phyloP scores from a whole-genome alignment of 2,329 filamentous ascomycete genomes.

The Phialemoniopsis sp. region DNA sequence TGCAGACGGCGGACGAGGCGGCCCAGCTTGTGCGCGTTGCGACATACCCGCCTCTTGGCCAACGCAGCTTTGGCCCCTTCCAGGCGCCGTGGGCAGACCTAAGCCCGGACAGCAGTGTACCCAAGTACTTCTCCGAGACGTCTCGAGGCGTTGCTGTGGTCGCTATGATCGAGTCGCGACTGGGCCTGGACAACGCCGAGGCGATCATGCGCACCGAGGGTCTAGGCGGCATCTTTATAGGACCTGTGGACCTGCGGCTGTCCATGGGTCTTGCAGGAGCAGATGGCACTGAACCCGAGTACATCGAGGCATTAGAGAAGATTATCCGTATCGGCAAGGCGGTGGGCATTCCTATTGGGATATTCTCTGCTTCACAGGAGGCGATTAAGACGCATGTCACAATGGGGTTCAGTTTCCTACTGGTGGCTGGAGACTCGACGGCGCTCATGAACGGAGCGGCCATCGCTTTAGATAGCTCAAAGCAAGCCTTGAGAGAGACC shows the following conservation, averaged over 20 bases:
- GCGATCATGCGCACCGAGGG: conserved; percentile 33
- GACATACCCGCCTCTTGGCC: conserved; percentile 14
- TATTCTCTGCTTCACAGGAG: not conserved
- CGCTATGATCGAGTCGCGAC: conserved; percentile 31
- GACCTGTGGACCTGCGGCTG: conserved; percentile 25
- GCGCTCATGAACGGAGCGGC: not conserved
- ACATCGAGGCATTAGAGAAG: not conserved
- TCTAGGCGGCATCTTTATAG: conserved; percentile 33
- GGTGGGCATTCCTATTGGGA: not conserved
- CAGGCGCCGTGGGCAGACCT: conserved; percentile 20
- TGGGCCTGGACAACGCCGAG: conserved; percentile 34
- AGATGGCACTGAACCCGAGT: not conserved
- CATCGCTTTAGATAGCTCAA: not conserved
- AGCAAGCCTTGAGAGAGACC: not conserved
- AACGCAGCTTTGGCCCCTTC: conserved; percentile 23
- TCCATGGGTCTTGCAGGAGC: conserved; percentile 20
- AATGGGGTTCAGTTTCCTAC: not conserved
- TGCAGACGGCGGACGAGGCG: conserved; percentile 15
- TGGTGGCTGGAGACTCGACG: not conserved
- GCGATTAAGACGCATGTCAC: not conserved
- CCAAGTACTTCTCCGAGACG: conserved; percentile 16
- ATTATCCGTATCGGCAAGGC: not conserved
- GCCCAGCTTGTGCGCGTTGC: conserved; percentile 11
- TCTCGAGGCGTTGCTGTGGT: conserved; percentile 22
- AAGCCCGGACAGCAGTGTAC: conserved; percentile 22